Evolutionary conservation across 1,284 basidiomycete genomes (phyloP), one percentile per base, ranked within the genome.

Genomic region (Naganishia liquefaciens): DNA sequence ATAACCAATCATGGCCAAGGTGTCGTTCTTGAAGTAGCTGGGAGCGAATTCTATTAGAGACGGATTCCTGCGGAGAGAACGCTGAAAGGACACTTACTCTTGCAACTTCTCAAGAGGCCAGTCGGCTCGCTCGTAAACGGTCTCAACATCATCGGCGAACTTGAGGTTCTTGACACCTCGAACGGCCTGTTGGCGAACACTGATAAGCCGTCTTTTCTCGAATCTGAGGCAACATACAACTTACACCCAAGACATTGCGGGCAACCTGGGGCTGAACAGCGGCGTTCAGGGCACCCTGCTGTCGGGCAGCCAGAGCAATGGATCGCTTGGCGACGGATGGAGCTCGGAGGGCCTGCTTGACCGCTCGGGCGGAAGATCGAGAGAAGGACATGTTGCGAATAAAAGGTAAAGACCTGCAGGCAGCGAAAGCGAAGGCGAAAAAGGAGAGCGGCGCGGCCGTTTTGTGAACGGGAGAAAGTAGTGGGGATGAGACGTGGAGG

Each of bases 101-200:
- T 98, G 95, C 78, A 99, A 88, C 82, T 92, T 97, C 74, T 93
- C 87, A 68, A 95, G 83, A 49, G 95, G 96, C 96, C 96, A 99
- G 86, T 99, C 95, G 75, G 86, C 86, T 71, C 94, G 92, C 85
- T 99, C 95, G 81, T 97, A 99, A 64, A 99, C 93, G 72, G 86
- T 86, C 83, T 99, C 95, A 77, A 95, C 87, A 70, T 89, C 89
- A 72, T 94, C 93, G 71, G 95, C 93, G 81, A 99, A 99, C 85
- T 98, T 90, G 75, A 99, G 89, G 66, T 94, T 96, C 84, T 98
- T 97, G 77, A 98, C 79, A 70, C 95, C 94, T 75, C 92, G 90
- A 68, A 74, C 74, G 67, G 76, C 76, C 75, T 77, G 67, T 15
- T 39, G 7, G 21, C 3, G 30, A 23, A 10, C 28, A 37, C 7